Percentiles rank a stretch among this genome's conserved stretches.
phyloP scores from a whole-genome alignment of 2,329 filamentous ascomycete genomes.

The Ophiobolus disseminans region DNA sequence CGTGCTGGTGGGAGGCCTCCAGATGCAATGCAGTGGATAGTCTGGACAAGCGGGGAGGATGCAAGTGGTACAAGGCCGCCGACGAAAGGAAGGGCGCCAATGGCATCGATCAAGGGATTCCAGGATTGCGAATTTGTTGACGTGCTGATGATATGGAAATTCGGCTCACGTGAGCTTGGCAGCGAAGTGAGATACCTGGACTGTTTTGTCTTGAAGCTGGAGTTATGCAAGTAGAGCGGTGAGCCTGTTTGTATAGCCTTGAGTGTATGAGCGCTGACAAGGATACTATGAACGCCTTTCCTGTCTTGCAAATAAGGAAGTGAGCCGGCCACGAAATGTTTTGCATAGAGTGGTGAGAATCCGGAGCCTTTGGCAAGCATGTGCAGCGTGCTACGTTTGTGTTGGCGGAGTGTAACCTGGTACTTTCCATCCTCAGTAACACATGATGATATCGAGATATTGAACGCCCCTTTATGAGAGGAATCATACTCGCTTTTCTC shows the following conservation, averaged over 20 bases:
- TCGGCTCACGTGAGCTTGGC: conserved; percentile 25
- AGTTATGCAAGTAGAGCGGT: conserved; percentile 18
- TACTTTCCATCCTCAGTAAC: conserved; percentile 19
- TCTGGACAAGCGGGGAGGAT: conserved; percentile 28
- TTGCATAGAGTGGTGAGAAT: conserved; percentile 41
- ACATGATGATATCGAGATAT: conserved; percentile 30
- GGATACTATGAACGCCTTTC: conserved; percentile 28
- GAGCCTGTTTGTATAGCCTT: conserved; percentile 26
- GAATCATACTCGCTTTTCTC: conserved; percentile 3
- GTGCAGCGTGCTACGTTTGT: conserved; percentile 33
- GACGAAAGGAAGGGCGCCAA: conserved; percentile 37
- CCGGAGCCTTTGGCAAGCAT: conserved; percentile 30
- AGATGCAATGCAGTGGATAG: conserved; percentile 35
- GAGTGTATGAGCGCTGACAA: conserved; percentile 32
- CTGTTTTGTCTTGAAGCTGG: conserved; percentile 13
- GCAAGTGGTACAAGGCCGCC: conserved; percentile 38
- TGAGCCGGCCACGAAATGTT: conserved; percentile 41
- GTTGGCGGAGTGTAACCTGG: conserved; percentile 30
- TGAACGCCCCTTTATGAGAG: conserved; percentile 31
- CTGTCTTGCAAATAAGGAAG: conserved; percentile 34
- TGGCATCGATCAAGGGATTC: conserved; percentile 31
- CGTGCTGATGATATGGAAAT: conserved; percentile 28
- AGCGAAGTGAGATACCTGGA: conserved; percentile 30
- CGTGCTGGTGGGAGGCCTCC: conserved; percentile 34
- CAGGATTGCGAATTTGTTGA: conserved; percentile 20